A percentile compares a stretch with the other conserved stretches of the same genome.
Evolutionary conservation across 1,139 yeast species (phyloP).

Genomic region (Wickerhamiella pararugosa): DNA sequence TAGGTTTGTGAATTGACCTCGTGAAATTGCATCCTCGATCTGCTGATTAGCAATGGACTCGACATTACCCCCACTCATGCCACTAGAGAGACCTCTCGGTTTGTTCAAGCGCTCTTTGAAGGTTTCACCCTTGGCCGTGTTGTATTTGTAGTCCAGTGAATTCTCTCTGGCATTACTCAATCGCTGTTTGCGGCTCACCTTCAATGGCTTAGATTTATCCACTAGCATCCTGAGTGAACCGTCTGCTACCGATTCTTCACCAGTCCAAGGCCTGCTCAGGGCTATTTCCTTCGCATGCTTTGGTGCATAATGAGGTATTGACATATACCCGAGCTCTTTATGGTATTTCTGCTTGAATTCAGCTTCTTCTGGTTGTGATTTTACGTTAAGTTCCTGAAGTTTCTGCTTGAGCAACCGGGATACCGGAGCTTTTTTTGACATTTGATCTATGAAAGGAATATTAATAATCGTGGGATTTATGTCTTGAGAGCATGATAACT

Average conservation of each 20-base stretch:
- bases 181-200: constrained; percentile 26
- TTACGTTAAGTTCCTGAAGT: no score
- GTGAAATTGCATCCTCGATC: constrained; percentile 57
- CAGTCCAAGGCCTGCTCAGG: constrained; percentile 49
- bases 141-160: constrained; percentile 43
- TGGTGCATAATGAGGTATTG: constrained; percentile 32
- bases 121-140: constrained; percentile 28
- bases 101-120: constrained; percentile 50
- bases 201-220: constrained; percentile 41
- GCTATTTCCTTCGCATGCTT: constrained; percentile 44
- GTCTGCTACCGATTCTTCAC: constrained; percentile 40
- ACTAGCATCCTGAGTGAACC: constrained; percentile 46
- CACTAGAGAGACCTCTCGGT: constrained; percentile 7
- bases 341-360: constrained; percentile 28
- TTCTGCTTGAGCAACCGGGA: no score
- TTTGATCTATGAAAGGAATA: no score
- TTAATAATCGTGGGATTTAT: no score
- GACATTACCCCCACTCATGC: constrained; percentile 24
- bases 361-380: constrained; percentile 6
- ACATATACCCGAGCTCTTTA: constrained; percentile 27
- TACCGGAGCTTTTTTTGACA: no score
- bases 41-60: constrained; percentile 56
- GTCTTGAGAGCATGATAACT: no score
- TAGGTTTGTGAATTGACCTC: constrained; percentile 54
- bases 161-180: constrained; percentile 47